phyloP scores from a whole-genome alignment of 1,284 basidiomycete genomes.

The Puccinia novopanici region DNA sequence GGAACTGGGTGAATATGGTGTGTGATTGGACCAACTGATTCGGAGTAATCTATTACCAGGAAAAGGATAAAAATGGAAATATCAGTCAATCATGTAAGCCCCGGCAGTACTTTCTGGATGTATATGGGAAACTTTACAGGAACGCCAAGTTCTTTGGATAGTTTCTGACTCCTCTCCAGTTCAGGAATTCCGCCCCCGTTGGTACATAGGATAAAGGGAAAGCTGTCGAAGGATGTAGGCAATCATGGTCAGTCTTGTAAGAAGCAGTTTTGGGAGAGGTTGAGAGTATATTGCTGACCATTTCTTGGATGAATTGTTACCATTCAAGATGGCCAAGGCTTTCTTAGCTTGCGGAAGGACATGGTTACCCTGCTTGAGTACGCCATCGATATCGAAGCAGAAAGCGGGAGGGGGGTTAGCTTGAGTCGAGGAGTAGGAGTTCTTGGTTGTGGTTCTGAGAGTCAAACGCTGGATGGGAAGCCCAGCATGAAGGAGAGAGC shows the following conservation, averaged over 20 bases:
- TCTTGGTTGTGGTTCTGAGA: neutral
- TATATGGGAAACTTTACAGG: slow-evolving; percentile 1
- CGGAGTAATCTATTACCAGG: slow-evolving; percentile 8
- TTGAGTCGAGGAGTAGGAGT: slow-evolving; percentile 17
- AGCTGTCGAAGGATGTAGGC: slow-evolving; percentile 1
- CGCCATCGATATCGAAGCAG: slow-evolving; percentile 48
- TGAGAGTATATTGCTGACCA: neutral
- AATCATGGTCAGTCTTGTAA: neutral
- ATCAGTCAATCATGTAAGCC: neutral
- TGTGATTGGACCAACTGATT: slow-evolving; percentile 40
- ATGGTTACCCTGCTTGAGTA: slow-evolving; percentile 32
- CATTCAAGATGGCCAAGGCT: slow-evolving; percentile 28
- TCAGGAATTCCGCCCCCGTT: slow-evolving; percentile 42
- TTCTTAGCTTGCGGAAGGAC: slow-evolving; percentile 38
- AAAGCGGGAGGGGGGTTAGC: slow-evolving; percentile 1
- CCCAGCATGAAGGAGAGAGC: neutral
- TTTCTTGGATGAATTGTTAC: slow-evolving; percentile 15
- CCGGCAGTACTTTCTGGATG: too few relatives aligned
- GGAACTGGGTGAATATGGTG: slow-evolving; percentile 40
- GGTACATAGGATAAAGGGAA: slow-evolving; percentile 49
- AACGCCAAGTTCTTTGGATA: slow-evolving; percentile 44
- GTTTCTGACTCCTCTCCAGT: slow-evolving; percentile 18
- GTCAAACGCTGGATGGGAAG: neutral
- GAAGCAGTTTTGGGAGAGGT: neutral
- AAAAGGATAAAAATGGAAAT: neutral